These are phyloP conservation scores for Metschnikowia drakensbergensis DNA, from an alignment of 805 yeast species.

Conservation along the genomic window DNA sequence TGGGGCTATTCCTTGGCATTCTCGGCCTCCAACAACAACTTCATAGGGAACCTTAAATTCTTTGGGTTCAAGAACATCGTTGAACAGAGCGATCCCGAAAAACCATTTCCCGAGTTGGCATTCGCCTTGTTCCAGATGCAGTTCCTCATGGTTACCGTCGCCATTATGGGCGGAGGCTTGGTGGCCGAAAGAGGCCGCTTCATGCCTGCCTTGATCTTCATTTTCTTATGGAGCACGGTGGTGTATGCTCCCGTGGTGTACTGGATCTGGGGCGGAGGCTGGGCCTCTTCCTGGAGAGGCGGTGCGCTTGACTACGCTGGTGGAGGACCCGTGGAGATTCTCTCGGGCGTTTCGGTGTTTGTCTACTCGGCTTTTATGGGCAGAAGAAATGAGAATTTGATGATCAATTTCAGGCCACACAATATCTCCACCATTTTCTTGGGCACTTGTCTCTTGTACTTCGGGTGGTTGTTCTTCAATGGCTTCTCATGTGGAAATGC, in stretches of 20 bases:
- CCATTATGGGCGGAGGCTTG: conserved; percentile 86
- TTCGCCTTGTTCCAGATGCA: conserved; percentile 87
- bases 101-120: conserved; percentile 73
- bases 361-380: conserved; percentile 81
- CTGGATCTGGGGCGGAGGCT: conserved; percentile 96
- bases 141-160: conserved; percentile 87
- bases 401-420: conserved; percentile 91
- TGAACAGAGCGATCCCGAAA: conserved; percentile 38
- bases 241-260: conserved; percentile 94
- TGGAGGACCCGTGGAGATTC: conserved; percentile 94
- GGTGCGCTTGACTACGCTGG: conserved; percentile 97
- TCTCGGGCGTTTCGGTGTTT: conserved; percentile 87
- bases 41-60: conserved; percentile 79
- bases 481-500: conserved; percentile 87
- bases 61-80: conserved; percentile 79
- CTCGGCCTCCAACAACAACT: conserved; percentile 73
- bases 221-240: conserved; percentile 84
- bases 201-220: conserved; percentile 75
- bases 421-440: conserved; percentile 86
- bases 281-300: conserved; percentile 76
- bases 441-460: conserved; percentile 84
- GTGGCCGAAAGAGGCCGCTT: conserved; percentile 88
- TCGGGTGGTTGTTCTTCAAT: conserved; percentile 96
- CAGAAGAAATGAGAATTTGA: conserved; percentile 65
- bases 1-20: conserved; percentile 97